Conservation (phyloP, 805 yeast genomes). For the Torulaspora franciscae region DNA sequence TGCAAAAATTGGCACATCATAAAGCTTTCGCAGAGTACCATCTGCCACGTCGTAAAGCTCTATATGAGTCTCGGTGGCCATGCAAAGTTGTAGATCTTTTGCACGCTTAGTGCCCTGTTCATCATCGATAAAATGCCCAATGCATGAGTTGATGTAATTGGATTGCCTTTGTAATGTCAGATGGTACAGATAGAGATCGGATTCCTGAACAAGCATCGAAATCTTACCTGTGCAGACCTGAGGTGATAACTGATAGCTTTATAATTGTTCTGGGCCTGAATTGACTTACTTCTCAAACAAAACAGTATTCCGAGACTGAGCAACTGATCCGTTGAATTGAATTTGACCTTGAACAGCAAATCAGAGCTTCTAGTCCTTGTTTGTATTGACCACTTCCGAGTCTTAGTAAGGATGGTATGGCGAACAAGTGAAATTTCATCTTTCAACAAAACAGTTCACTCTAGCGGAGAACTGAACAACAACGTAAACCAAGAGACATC, state of each 20-base stretch:
- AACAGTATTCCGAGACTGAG: neutral
- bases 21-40: constrained; percentile 48
- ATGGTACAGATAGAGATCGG: constrained; percentile 51
- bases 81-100: constrained; percentile 29
- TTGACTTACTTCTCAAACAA: neutral
- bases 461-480: neutral
- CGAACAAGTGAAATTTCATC: neutral
- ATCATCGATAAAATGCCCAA: constrained; percentile 59
- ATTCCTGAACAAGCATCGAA: constrained; percentile 19
- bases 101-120: constrained; percentile 3
- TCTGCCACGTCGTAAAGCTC: constrained; percentile 42
- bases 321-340: neutral
- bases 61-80: constrained; percentile 31
- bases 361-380: neutral
- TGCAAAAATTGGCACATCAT: constrained; percentile 50
- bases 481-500: neutral
- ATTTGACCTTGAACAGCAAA: no score
- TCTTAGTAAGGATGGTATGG: neutral
- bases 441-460: constrained; percentile 5
- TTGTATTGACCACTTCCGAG: neutral
- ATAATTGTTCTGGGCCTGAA: neutral
- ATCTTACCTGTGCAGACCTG: neutral
- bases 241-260: neutral
- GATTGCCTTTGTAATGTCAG: constrained; percentile 63
- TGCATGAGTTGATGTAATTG: constrained; percentile 49